Percentiles rank a stretch among this genome's conserved stretches.
These are phyloP conservation scores for Mediolabrus comicus DNA, from an alignment of 108 stramenopile species.

Conservation along the genomic window DNA sequence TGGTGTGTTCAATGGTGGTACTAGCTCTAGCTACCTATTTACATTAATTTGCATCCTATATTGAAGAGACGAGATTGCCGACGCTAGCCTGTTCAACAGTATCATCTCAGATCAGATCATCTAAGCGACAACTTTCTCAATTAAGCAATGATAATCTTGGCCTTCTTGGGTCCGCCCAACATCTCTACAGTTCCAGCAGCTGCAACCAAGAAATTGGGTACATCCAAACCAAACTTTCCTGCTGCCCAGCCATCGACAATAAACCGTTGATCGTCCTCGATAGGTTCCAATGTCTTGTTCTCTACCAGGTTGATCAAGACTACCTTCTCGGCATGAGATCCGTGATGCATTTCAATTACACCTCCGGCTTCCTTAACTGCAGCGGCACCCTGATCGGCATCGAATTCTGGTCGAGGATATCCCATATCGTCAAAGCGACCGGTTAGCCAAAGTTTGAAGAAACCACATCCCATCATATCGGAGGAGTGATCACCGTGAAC, in stretches of 20 bases:
- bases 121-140: not conserved
- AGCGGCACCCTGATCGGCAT: conserved; percentile 23
- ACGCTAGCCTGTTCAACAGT: too few species aligned
- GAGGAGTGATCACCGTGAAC: conserved; percentile 24
- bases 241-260: conserved; percentile 29
- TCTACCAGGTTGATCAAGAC: conserved; percentile 23
- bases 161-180: conserved; percentile 30
- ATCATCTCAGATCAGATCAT: not conserved
- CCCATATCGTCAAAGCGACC: conserved; percentile 29
- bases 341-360: conserved; percentile 22
- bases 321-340: conserved; percentile 21
- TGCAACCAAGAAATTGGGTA: conserved; percentile 22
- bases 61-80: too few species aligned
- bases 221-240: conserved; percentile 11
- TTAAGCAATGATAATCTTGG: conserved; percentile 13
- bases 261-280: conserved; percentile 21
- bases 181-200: conserved; percentile 32
- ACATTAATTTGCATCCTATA: too few species aligned
- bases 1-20: too few species aligned
- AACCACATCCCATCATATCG: conserved; percentile 8
- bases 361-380: conserved; percentile 28
- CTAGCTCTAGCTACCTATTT: too few species aligned
- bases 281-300: conserved; percentile 24
- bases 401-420: conserved; percentile 25
- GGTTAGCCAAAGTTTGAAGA: conserved; percentile 30